Evolutionary conservation across 345 rosid species (phyloP).

Genomic region (Noccaea caerulescens): DNA sequence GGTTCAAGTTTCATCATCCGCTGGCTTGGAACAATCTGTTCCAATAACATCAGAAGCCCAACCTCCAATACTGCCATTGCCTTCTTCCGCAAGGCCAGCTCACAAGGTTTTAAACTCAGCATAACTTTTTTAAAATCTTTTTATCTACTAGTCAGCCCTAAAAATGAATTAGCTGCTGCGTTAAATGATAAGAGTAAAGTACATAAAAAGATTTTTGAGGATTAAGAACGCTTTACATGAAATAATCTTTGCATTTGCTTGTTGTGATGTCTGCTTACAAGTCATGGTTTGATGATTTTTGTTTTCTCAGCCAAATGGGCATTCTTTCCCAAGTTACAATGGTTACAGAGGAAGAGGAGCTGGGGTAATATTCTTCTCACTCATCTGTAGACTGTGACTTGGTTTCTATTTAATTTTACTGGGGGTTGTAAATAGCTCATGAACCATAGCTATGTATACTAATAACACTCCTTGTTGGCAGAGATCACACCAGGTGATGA

Average conservation of each 20-base stretch:
- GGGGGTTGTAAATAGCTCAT: neutral
- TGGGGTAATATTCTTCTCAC: conserved; percentile 59
- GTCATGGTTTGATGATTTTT: conserved; percentile 28
- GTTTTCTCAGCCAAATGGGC: conserved; percentile 62
- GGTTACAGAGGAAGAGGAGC: conserved; percentile 80
- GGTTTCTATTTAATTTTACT: neutral
- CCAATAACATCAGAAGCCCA: conserved; percentile 60
- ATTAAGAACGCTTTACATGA: neutral
- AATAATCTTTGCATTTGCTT: conserved; percentile 18
- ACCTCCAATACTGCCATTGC: conserved; percentile 86
- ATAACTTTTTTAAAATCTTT: neutral
- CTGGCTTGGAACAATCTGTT: conserved; percentile 54
- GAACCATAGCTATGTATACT: conserved; percentile 7
- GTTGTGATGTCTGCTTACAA: neutral
- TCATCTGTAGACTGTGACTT: conserved; percentile 15
- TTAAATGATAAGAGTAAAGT: no score
- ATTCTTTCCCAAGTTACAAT: conserved; percentile 55
- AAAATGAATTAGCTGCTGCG: neutral
- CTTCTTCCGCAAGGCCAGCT: conserved; percentile 59
- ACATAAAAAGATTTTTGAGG: neutral
- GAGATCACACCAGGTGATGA: conserved; percentile 59
- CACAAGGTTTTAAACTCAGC: conserved; percentile 40
- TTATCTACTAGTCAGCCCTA: neutral
- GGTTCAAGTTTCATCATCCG: conserved; percentile 59
- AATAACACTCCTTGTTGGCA: conserved; percentile 35